Base-by-base conservation (phyloP, 75 land plant genomes). In the Pinus tabuliformis region DNA sequence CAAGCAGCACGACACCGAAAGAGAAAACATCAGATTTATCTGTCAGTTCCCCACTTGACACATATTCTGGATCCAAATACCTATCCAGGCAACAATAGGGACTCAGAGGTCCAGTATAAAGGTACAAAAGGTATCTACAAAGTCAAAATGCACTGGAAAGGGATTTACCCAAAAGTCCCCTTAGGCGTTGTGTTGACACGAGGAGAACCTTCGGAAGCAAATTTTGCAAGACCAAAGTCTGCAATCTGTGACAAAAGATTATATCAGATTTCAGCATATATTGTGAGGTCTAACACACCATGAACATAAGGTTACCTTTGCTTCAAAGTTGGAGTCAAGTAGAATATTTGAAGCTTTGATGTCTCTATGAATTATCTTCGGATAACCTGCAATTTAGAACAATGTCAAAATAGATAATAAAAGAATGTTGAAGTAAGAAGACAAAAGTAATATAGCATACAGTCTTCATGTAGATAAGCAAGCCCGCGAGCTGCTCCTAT, bases 21-120 rank as follows among this genome's bases (percentile, higher is more conserved):
- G 96, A 95, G 81, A 86, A 95, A n/a, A 95, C 98, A 80, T 95
- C 98, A 24, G 95, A 92, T 76, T 84, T 95, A 17, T 92, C 95
- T 4, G 91, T 90, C 1, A 95, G 81, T 76, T 95, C 92, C 7
- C 97, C 97, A 70, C 91, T 92, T 17, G 93, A 85, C 57, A 96
- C 95, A 82, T 92, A 92, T 75, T 92, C 95, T 20, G 98, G 95
- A 57, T 93, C 95, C 77, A 95, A 79, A 57, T 95, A 92, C 79
- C 92, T 92, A 85, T 60, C 26, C 57, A 45, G 12, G 22, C 2
- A 79, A 39, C 37, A 56, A 30, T 45, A 72, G 30, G 14, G 16
- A 33, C 28, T 59, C 2, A 20, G 1, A 20, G 61, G 1, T 17
- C 61, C 28, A 74, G 70, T 65, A 62, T 42, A 36, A 28, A 71